These are phyloP conservation scores for Dunaliella primolecta DNA, from an alignment of 139 green algal genomes.

Conservation along the genomic window DNA sequence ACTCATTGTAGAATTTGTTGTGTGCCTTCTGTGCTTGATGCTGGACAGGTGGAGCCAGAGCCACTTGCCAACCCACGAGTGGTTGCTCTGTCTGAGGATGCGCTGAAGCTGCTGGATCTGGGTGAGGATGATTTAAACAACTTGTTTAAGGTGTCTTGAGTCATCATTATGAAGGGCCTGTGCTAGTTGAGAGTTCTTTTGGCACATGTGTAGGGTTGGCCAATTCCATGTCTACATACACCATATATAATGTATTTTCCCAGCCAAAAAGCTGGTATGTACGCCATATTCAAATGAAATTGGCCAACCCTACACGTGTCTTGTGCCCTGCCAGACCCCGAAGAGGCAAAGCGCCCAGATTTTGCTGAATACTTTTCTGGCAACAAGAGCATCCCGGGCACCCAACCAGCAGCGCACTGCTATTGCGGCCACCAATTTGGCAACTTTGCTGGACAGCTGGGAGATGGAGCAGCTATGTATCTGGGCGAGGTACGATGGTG, in stretches of 20 bases:
- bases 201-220: not conserved
- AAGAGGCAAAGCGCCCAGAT: conserved; percentile 20
- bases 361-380: conserved; percentile 41
- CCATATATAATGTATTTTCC: not conserved
- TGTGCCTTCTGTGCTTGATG: not conserved
- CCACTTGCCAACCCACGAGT: conserved; percentile 40
- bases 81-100: conserved; percentile 36
- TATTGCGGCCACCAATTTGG: conserved; percentile 57
- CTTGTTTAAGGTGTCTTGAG: not conserved
- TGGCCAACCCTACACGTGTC: not conserved
- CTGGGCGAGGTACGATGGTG: conserved; percentile 60
- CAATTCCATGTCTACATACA: not conserved
- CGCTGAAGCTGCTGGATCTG: conserved; percentile 53
- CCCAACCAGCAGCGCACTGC: conserved; percentile 60
- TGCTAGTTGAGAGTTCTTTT: not conserved
- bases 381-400: conserved; percentile 47
- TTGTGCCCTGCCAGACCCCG: not conserved
- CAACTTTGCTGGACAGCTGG: conserved; percentile 61
- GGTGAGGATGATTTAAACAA: not conserved
- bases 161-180: not conserved
- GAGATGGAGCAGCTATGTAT: conserved; percentile 61
- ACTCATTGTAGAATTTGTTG: not conserved
- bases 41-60: conserved; percentile 3
- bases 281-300: no score
- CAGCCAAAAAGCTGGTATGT: not conserved